Conservation (phyloP, 306 rosid species). For the Vachellia pachyceras region DNA sequence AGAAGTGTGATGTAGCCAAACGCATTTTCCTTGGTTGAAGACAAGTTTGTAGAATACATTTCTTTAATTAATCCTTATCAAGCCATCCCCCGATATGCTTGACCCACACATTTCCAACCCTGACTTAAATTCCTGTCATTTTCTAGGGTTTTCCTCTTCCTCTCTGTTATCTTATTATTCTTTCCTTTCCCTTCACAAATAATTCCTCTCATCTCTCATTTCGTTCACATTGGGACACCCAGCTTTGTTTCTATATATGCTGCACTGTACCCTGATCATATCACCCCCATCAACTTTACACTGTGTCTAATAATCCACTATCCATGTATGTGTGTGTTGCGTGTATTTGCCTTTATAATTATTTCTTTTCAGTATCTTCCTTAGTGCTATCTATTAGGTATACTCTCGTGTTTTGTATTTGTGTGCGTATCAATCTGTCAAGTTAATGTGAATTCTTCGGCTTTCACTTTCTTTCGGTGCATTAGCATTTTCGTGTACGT, state of each 20-base stretch:
- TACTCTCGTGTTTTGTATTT: neutral
- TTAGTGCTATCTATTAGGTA: neutral
- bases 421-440: neutral
- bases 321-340: neutral
- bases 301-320: constrained; percentile 37
- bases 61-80: constrained; percentile 48
- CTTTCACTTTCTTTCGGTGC: neutral
- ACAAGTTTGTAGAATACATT: constrained; percentile 44
- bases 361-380: neutral
- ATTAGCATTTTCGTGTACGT: neutral
- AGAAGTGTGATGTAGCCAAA: constrained; percentile 44
- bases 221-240: neutral
- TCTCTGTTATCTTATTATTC: neutral
- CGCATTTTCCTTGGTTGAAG: constrained; percentile 55
- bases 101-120: constrained; percentile 44
- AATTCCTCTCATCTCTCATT: constrained; percentile 8
- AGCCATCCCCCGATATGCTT: constrained; percentile 47
- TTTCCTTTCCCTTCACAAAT: constrained; percentile 23
- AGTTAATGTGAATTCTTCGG: neutral
- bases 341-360: neutral
- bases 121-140: constrained; percentile 29
- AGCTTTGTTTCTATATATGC: neutral
- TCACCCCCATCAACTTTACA: neutral
- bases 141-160: constrained; percentile 32
- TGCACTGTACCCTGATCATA: neutral